phyloP scores from a whole-genome alignment of 2,329 filamentous ascomycete species.

The Penicillium polonicum region DNA sequence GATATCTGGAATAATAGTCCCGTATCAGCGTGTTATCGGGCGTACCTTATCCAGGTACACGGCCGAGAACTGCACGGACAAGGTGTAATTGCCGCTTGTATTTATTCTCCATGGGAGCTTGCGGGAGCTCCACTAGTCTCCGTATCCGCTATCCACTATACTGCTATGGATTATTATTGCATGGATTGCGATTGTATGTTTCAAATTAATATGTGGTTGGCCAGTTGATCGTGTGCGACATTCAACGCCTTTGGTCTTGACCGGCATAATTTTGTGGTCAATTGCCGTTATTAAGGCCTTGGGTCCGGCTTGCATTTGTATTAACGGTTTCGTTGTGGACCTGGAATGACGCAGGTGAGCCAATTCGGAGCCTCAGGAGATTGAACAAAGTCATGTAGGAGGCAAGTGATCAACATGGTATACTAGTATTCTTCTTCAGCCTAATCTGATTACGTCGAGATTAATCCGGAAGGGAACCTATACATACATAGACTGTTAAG shows the following conservation, averaged over 20 bases:
- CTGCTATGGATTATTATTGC: background rate
- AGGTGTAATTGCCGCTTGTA: background rate
- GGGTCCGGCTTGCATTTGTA: background rate
- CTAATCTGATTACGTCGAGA: background rate
- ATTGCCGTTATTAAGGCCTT: background rate
- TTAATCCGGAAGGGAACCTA: background rate
- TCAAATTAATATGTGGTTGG: conserved; percentile 1
- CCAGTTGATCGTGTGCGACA: background rate
- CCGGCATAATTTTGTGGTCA: background rate
- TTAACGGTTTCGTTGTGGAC: background rate
- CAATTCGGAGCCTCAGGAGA: background rate
- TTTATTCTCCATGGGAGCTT: background rate
- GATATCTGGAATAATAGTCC: background rate
- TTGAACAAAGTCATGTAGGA: background rate
- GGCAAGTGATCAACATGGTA: background rate
- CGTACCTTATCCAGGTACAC: background rate
- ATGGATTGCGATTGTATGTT: background rate
- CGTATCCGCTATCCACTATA: background rate
- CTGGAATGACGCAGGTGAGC: conserved; percentile 1
- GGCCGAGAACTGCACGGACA: background rate
- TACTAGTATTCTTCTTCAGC: background rate
- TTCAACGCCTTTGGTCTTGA: background rate
- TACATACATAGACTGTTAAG: no score
- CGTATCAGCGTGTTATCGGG: conserved; percentile 2
- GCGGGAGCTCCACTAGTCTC: conserved; percentile 1